phyloP scores from a whole-genome alignment of 2,329 filamentous ascomycete genomes.

The Neofusicoccum umdonicola region DNA sequence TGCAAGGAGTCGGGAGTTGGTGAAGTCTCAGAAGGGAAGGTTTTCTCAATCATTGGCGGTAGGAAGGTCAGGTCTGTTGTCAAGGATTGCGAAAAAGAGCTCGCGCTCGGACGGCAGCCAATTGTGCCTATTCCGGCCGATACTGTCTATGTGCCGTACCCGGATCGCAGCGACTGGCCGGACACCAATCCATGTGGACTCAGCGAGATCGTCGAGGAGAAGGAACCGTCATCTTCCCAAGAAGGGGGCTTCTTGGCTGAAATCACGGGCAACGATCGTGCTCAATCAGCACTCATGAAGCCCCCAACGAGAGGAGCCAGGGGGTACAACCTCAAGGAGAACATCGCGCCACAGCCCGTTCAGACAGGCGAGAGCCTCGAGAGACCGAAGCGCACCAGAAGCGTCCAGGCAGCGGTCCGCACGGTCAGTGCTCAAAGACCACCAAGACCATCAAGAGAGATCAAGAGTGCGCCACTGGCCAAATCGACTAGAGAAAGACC shows the following conservation, averaged over 20 bases:
- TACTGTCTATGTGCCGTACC: constrained; percentile 48
- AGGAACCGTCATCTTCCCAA: constrained; percentile 32
- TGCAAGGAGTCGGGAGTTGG: constrained; percentile 52
- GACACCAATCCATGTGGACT: constrained; percentile 31
- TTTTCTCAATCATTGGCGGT: constrained; percentile 47
- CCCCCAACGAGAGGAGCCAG: constrained; percentile 25
- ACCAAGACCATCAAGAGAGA: constrained; percentile 9
- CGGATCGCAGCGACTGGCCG: constrained; percentile 38
- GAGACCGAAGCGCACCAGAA: constrained; percentile 35
- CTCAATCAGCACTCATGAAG: constrained; percentile 13
- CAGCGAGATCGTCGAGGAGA: constrained; percentile 41
- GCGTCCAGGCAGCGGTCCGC: constrained; percentile 31
- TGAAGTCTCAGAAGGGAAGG: constrained; percentile 45
- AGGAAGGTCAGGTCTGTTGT: constrained; percentile 50
- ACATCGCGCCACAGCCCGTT: constrained; percentile 32
- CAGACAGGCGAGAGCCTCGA: constrained; percentile 33
- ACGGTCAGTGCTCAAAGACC: constrained; percentile 15
- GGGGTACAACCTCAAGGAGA: constrained; percentile 36
- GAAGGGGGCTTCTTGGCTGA: constrained; percentile 43
- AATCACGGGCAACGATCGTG: constrained; percentile 46
- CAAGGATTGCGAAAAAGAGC: constrained; percentile 50
- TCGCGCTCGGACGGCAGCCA: constrained; percentile 47
- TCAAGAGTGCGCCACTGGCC: not conserved
- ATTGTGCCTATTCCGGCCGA: constrained; percentile 50
- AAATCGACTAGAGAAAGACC: constrained; percentile 8